Base-by-base conservation (phyloP, 768 basidiomycete genomes). In the Sporobolomyces roseus region DNA sequence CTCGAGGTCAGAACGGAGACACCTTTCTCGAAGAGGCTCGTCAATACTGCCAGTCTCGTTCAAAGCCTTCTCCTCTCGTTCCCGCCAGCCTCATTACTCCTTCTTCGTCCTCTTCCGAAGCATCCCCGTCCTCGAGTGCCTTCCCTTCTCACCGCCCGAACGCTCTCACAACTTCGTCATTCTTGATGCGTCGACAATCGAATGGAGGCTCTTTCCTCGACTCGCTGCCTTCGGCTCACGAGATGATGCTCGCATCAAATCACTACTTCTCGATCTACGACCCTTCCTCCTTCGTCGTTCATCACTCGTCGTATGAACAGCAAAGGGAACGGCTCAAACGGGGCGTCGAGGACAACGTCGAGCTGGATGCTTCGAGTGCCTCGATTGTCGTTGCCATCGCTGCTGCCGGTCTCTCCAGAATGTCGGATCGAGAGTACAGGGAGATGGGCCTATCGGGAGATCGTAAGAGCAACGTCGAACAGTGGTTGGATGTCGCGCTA, bases 1-100 rank as follows among this genome's bases (percentile, higher is more conserved):
- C 65, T 0, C 35, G 27, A 1, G 61, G 61, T 16, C 49, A 38
- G 1, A 48, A 50, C 43, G 65, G 54, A 16, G 46, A n/a, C 5
- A 25, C 51, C 1, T 71, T 71, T 46, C 6, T 71, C 45, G 61
- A 53, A 17, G 70, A 71, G 17, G 70, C 70, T 5, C 27, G 51
- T 16, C 49, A 25, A 1, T 63, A 52, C 56, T 38, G 65, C 54
- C 25, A 19, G 30, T 41, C 8, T 33, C 55, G n/a, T 46, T 33
- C 4, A 35, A 46, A 19, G 45, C 49, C 2, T 14, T 33, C 41
- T 19, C 36, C 21, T 30, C 50, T 27, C 33, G 21, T 49, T 0
- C 27, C 51, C 10, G 25, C 43, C 49, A 36, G 32, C 55, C 41
- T 59, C 33, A 43, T 68, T 32, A 68, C 62, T 0, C 62, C 67